phyloP scores from a whole-genome alignment of 148 eudicot species.

The Nyssa sinensis region DNA sequence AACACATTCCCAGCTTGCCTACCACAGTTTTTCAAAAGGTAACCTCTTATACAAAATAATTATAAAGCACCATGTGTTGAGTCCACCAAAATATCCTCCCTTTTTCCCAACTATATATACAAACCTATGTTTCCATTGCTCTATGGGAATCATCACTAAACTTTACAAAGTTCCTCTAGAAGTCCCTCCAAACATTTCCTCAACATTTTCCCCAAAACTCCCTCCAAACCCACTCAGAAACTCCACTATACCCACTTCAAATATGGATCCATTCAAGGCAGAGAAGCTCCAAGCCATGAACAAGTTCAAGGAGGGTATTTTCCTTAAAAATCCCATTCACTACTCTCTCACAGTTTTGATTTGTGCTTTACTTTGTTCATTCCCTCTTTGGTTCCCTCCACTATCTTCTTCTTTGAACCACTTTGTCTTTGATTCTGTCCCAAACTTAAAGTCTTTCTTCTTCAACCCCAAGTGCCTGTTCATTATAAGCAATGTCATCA shows the following conservation, averaged over 20 bases:
- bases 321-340: neutral
- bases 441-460: constrained; percentile 7
- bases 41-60: neutral
- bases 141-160: neutral
- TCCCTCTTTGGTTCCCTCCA: constrained; percentile 5
- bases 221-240: neutral
- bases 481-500: constrained; percentile 10
- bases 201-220: neutral
- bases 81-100: neutral
- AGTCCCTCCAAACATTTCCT: neutral
- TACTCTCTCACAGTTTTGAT: neutral
- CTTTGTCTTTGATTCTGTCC: neutral
- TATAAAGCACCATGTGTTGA: constrained; percentile 8
- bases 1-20: neutral
- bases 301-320: neutral
- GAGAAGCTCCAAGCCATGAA: constrained; percentile 1
- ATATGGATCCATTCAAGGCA: constrained; percentile 10
- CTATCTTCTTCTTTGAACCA: neutral
- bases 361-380: constrained; percentile 5
- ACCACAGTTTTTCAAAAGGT: constrained; percentile 3
- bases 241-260: neutral
- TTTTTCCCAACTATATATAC: neutral
- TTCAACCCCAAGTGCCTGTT: constrained; percentile 16
- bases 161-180: neutral
- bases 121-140: neutral